Evolutionary conservation across 257 asterid species (phyloP), one percentile per base, ranked within the genome.

Genomic region (Gardenia jasminoides): DNA sequence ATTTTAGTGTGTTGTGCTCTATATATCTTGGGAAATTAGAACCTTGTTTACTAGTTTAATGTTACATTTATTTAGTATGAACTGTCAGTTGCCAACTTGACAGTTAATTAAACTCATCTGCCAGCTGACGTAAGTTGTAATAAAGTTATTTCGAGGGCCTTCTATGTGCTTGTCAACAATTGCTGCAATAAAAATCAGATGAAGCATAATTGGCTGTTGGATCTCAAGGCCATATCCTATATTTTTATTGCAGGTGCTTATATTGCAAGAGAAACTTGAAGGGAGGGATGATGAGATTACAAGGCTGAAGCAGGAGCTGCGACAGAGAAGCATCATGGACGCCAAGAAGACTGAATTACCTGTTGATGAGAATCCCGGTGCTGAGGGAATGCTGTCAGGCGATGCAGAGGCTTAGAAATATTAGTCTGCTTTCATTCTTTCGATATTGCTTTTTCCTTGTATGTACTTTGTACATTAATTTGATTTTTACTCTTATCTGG

Each of bases 211-310:
- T 66, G 10, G 2, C 3, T 3, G 33, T 12, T 33, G n/a, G 10
- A 31, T 66, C 46, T 33, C 50, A 46, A 11, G 1, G 20, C 0
- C 20, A 22, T n/a, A 77, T 66, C 48, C 70, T 28, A 9, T 0
- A n/a, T 61, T 77, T 33, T 16, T 43, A 65, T 81, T 67, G 79
- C 87, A 94, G 97, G 97, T 87, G 81, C 89, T 86, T 28, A 78
- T 94, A 83, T 82, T 92, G 86, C 94, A 94, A 94, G 98, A 90
- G 84, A 92, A 89, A 80, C 80, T 94, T 74, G 96, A 86, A 79
- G 96, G 86, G 54, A 88, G 86, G 76, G 97, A 94, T 15, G 91
- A 81, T 0, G 93, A 89, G 78, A 92, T 90, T 64, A 74, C 76
- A 74, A 85, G 88, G 83, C 73, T 94, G 50, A 59, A 59, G 54